Evolutionary conservation across 345 rosid genomes (phyloP).

Genomic region (Salix caprea): DNA sequence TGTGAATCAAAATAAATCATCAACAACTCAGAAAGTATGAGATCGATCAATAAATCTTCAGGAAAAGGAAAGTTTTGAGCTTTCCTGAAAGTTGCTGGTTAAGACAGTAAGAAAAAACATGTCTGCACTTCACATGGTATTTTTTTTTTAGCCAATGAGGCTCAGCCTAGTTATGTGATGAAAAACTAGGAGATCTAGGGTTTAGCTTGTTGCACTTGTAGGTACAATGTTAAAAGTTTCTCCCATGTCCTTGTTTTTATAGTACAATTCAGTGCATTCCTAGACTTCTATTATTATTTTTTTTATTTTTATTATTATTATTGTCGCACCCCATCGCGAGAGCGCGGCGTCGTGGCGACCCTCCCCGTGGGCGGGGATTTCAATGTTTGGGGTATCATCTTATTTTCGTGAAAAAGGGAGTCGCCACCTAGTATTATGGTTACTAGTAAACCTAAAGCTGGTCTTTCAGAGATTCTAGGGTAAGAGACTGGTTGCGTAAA

Average conservation of each 20-base stretch:
- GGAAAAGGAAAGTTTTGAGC: constrained; percentile 15
- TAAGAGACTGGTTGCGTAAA: too few species aligned
- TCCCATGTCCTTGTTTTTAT: constrained; percentile 80
- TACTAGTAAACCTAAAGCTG: too few species aligned
- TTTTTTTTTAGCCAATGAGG: not conserved
- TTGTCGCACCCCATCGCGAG: too few species aligned
- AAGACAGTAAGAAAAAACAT: too few species aligned
- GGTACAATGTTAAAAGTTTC: constrained; percentile 82
- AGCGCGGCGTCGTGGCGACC: too few species aligned
- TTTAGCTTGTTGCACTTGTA: constrained; percentile 80
- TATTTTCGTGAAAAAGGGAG: too few species aligned
- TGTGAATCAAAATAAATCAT: constrained; percentile 29
- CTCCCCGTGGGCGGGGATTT: too few species aligned
- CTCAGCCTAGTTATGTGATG: not conserved
- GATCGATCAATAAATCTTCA: not conserved
- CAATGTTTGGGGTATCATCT: too few species aligned
- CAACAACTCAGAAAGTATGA: constrained; percentile 6
- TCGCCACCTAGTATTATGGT: too few species aligned
- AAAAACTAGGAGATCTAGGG: not conserved
- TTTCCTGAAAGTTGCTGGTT: constrained; percentile 71
- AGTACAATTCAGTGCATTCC: constrained; percentile 59
- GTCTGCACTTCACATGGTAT: not conserved
- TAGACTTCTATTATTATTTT: too few species aligned
- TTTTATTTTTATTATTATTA: too few species aligned
- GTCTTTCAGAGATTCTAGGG: too few species aligned